These are phyloP conservation scores for Hypoxylon sp. DNA, from an alignment of 2,329 filamentous ascomycete genomes.

Conservation along the genomic window DNA sequence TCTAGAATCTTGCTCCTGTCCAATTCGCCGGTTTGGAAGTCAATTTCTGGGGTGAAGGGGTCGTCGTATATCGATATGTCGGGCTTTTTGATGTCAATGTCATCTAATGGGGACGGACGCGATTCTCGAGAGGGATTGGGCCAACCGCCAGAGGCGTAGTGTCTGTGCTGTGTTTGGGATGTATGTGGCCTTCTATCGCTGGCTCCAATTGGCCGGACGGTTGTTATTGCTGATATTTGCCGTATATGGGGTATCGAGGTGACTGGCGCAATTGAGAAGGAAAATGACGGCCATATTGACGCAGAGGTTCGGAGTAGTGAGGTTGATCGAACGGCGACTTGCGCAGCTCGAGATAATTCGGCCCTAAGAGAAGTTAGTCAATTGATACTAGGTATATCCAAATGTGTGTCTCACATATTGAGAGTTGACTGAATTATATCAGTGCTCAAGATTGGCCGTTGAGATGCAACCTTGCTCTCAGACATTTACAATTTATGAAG, in stretches of 20 bases:
- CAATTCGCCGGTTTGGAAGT: conserved; percentile 51
- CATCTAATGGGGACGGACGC: conserved; percentile 9
- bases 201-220: conserved; percentile 20
- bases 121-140: conserved; percentile 13
- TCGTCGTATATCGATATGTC: conserved; percentile 41
- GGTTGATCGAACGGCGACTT: conserved; percentile 47
- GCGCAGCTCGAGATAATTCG: conserved; percentile 49
- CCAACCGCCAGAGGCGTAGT: conserved; percentile 36
- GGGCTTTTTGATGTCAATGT: conserved; percentile 45
- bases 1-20: conserved; percentile 41
- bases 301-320: conserved; percentile 45
- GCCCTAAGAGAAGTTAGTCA: conserved; percentile 41
- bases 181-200: conserved; percentile 10
- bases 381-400: conserved; percentile 10
- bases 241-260: conserved; percentile 23
- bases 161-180: conserved; percentile 24
- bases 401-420: conserved; percentile 42
- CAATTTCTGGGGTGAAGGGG: conserved; percentile 47
- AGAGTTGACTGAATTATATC: conserved; percentile 14
- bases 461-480: neutral
- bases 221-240: conserved; percentile 41
- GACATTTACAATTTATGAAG: conserved; percentile 5
- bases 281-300: conserved; percentile 40
- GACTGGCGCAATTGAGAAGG: conserved; percentile 20
- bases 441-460: conserved; percentile 4